Evolutionary conservation across 1,284 basidiomycete genomes (phyloP).

Genomic region (Trametes polyzona): DNA sequence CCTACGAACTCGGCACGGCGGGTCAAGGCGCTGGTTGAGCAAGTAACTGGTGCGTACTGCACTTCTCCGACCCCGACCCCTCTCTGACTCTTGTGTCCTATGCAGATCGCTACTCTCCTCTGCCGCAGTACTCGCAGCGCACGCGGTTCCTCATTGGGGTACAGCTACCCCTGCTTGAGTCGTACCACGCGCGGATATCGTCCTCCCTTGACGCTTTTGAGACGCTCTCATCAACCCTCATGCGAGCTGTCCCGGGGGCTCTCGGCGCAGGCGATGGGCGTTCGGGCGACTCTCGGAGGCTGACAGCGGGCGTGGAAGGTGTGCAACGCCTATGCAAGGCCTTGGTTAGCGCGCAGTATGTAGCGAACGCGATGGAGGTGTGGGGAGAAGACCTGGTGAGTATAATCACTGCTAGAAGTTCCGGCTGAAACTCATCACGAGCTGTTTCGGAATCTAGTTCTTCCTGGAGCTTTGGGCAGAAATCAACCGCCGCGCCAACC

Average conservation of each 20-base stretch:
- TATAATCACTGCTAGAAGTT: background rate
- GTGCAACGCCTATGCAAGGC: conserved; percentile 84
- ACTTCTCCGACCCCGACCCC: background rate
- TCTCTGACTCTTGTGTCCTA: background rate
- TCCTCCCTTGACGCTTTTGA: conserved; percentile 94
- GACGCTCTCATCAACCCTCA: conserved; percentile 82
- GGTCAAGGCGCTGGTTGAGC: conserved; percentile 83
- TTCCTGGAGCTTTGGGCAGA: conserved; percentile 88
- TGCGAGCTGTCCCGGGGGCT: conserved; percentile 90
- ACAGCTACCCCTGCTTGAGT: conserved; percentile 84
- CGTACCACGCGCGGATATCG: conserved; percentile 79
- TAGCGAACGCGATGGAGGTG: conserved; percentile 64
- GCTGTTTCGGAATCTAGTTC: conserved; percentile 56
- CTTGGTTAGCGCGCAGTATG: conserved; percentile 74
- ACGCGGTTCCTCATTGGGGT: conserved; percentile 83
- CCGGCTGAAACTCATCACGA: background rate
- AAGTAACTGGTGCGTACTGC: conserved; percentile 83
- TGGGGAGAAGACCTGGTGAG: conserved; percentile 88
- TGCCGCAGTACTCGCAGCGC: conserved; percentile 80
- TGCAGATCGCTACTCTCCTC: conserved; percentile 88
- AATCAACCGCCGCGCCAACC: conserved; percentile 59
- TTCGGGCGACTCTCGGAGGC: conserved; percentile 53
- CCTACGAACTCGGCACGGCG: conserved; percentile 82
- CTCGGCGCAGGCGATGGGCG: conserved; percentile 53
- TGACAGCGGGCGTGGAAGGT: conserved; percentile 82